Evolutionary conservation across 2,329 filamentous ascomycete genomes (phyloP).

Genomic region (Colletotrichum ledebouriae): DNA sequence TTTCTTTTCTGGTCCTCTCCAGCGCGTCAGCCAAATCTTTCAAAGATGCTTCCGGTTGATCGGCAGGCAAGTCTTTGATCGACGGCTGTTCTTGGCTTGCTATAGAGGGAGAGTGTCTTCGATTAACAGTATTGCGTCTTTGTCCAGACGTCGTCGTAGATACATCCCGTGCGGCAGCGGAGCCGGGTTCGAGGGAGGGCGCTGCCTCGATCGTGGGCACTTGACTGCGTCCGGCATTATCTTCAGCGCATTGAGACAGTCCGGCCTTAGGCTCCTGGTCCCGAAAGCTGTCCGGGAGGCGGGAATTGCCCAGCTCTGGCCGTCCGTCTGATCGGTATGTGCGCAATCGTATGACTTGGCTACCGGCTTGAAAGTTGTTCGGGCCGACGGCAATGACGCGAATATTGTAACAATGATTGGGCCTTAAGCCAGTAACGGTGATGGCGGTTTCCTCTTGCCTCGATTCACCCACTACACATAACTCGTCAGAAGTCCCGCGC

Average conservation of each 20-base stretch:
- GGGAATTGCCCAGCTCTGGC: slow-evolving; percentile 69
- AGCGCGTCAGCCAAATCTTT: slow-evolving; percentile 86
- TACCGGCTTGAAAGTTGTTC: slow-evolving; percentile 93
- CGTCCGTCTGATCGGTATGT: slow-evolving; percentile 78
- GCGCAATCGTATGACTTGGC: slow-evolving; percentile 84
- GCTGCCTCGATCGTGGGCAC: slow-evolving; percentile 73
- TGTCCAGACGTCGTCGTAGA: slow-evolving; percentile 56
- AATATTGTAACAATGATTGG: slow-evolving; percentile 92
- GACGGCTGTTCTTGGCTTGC: slow-evolving; percentile 61
- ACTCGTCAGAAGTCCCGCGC: slow-evolving; percentile 5
- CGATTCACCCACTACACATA: slow-evolving; percentile 80
- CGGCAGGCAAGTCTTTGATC: slow-evolving; percentile 57
- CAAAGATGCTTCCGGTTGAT: slow-evolving; percentile 75
- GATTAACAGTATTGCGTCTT: slow-evolving; percentile 77
- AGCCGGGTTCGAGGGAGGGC: slow-evolving; percentile 71
- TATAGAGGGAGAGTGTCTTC: slow-evolving; percentile 72
- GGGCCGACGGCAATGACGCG: slow-evolving; percentile 92
- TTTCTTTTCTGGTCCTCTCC: slow-evolving; percentile 84
- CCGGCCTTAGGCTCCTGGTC: slow-evolving; percentile 60
- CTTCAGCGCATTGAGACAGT: slow-evolving; percentile 51
- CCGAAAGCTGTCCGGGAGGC: slow-evolving; percentile 68
- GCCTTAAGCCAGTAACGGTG: slow-evolving; percentile 87
- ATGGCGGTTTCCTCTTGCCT: slow-evolving; percentile 86
- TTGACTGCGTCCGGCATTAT: slow-evolving; percentile 62
- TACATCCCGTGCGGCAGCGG: slow-evolving; percentile 75